Evolutionary conservation across 2,329 filamentous ascomycete species (phyloP).

Genomic region (Reticulascus tulasneorum): DNA sequence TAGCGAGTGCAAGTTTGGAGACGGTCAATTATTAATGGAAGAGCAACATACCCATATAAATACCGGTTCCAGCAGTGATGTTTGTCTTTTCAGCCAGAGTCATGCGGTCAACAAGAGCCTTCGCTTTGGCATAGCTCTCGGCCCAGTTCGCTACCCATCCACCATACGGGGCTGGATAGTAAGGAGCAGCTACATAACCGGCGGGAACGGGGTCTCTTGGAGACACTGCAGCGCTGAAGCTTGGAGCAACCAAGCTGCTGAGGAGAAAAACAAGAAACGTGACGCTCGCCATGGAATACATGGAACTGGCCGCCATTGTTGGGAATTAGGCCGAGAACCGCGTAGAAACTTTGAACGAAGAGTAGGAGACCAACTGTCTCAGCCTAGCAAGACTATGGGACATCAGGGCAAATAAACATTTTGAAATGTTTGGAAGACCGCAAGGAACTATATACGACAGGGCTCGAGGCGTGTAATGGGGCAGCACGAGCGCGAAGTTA

Average conservation of each 20-base stretch:
- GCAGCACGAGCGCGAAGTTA: no score
- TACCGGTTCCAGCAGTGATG: conserved; percentile 66
- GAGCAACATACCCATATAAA: conserved; percentile 57
- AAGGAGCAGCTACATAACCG: conserved; percentile 48
- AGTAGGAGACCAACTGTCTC: no score
- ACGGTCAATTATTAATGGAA: no score
- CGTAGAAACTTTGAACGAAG: no score
- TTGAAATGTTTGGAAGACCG: no score
- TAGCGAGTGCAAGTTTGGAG: no score
- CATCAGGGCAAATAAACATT: no score
- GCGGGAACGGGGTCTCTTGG: conserved; percentile 9
- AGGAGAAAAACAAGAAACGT: conserved; percentile 9
- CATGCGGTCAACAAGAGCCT: conserved; percentile 66
- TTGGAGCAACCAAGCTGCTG: conserved; percentile 3
- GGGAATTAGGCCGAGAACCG: no score
- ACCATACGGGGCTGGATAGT: conserved; percentile 69
- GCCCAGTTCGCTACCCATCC: conserved; percentile 68
- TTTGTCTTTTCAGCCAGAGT: conserved; percentile 79
- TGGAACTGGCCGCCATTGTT: no score
- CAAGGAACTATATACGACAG: no score
- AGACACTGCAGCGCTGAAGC: conserved; percentile 4
- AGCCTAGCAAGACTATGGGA: no score
- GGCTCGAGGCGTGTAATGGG: no score
- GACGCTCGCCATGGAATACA: conserved; percentile 1
- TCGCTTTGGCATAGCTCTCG: conserved; percentile 66